Percentiles rank a stretch among this genome's conserved stretches.
Evolutionary conservation across 31 red algal species (phyloP).

Genomic region (Endocladia muricata): DNA sequence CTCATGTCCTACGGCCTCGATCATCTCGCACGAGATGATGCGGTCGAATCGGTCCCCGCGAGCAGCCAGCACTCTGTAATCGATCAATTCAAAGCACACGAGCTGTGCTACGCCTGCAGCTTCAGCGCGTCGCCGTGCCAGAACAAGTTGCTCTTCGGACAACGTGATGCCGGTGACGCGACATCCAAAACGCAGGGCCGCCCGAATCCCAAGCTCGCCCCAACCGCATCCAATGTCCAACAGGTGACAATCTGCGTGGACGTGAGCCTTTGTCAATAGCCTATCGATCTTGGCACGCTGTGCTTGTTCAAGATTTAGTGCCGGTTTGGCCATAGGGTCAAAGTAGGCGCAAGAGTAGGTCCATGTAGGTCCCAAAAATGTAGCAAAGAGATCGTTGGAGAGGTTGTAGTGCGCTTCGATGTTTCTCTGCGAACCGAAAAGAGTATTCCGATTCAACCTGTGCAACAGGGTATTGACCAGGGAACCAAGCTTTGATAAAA

Average conservation of each 20-base stretch:
- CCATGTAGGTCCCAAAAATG: conserved; percentile 89
- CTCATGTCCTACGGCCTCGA: conserved; percentile 95
- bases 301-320: conserved; percentile 78
- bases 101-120: conserved; percentile 60
- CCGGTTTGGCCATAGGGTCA: background rate
- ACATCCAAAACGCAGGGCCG: conserved; percentile 53
- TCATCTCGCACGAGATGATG: conserved; percentile 94
- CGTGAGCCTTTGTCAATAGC: conserved; percentile 61
- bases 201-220: conserved; percentile 87
- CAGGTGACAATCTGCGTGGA: conserved; percentile 47
- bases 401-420: conserved; percentile 93
- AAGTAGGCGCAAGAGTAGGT: conserved; percentile 93
- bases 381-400: conserved; percentile 87
- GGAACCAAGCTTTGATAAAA: conserved; percentile 38
- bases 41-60: conserved; percentile 64
- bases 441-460: conserved; percentile 55
- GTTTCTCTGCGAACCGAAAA: conserved; percentile 59
- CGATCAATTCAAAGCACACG: conserved; percentile 68
- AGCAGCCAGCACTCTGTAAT: conserved; percentile 69
- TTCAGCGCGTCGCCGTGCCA: conserved; percentile 45
- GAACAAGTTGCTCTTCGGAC: conserved; percentile 78
- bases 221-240: conserved; percentile 98
- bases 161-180: conserved; percentile 86
- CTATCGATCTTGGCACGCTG: conserved; percentile 77
- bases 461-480: conserved; percentile 46